Base-by-base conservation (phyloP, 169 alveolate genomes). In the Gregarina niphandrodes region DNA sequence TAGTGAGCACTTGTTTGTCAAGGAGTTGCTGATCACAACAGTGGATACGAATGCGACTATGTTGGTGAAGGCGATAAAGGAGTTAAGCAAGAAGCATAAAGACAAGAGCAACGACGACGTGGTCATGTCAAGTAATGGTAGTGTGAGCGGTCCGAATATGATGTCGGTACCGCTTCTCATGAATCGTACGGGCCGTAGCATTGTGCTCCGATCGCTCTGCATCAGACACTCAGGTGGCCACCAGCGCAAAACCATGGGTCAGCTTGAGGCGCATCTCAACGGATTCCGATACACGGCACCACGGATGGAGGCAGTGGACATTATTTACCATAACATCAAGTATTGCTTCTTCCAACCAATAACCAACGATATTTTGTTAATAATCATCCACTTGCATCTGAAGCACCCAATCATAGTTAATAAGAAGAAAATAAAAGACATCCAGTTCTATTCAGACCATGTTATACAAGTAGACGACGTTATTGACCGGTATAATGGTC, bases 271-370 rank as follows among this genome's bases (percentile, higher is more conserved):
- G 3, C 98, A 90, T 53, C 61, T 70, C 37, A 90, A 90, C 53
- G 96, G 98, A 1, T 52, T 90, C 31, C 67, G 96, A 57, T 35
- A 32, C 51, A 1, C 49, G 51, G 4, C 52, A 22, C 15, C 20
- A 1, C 9, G 29, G 11, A 49, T 39, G 3, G 90, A 79, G 35
- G 49, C 57, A 29, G 69, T 87, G 2, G 96, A 87, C 47, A 79
- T 87, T 18, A 64, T 79, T 21, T 90, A 82, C 53, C 51, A 80
- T 12, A 88, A 87, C 49, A 76, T 90, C 21, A 80, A 80, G 29
- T 91, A 86, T 49, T 93, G 93, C 1, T 77, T 90, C 45, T 81
- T 83, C 67, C 93, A 90, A 64, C 95, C 96, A 0, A 83, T 91
- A 39, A 93, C 82, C 47, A 77, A 84, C 30, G 96, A 90, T 48